These are phyloP conservation scores for Phytophthora boehmeriae DNA, from an alignment of 352 stramenopile genomes.

Conservation along the genomic window DNA sequence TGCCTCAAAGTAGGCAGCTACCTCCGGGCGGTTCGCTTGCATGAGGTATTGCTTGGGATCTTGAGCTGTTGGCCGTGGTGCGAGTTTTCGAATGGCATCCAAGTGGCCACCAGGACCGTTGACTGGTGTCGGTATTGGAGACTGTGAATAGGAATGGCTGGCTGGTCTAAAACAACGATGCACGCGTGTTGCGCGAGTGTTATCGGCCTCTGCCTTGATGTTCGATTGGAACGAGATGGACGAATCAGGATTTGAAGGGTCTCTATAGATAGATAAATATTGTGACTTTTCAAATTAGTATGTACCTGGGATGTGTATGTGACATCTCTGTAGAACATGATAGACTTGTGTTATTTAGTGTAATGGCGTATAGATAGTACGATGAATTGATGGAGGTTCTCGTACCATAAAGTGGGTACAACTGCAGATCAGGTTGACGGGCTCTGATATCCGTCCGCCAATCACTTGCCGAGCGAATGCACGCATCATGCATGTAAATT, in stretches of 20 bases:
- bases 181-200: constrained; percentile 21
- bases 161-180: constrained; percentile 12
- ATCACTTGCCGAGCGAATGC: not conserved
- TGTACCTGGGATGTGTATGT: too few species aligned
- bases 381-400: too few species aligned
- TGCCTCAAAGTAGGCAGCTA: constrained; percentile 69
- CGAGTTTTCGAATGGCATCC: not conserved
- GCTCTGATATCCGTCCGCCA: constrained; percentile 13
- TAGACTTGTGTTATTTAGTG: too few species aligned
- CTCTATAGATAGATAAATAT: too few species aligned
- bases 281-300: too few species aligned
- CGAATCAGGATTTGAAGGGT: too few species aligned
- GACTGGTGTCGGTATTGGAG: not conserved
- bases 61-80: not conserved
- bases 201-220: constrained; percentile 11
- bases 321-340: too few species aligned
- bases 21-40: constrained; percentile 47
- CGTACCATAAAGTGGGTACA: constrained; percentile 12
- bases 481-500: not conserved
- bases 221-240: constrained; percentile 23
- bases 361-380: too few species aligned
- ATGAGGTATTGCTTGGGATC: constrained; percentile 17
- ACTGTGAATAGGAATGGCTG: constrained; percentile 5
- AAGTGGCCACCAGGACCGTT: not conserved
- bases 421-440: constrained; percentile 13